These are phyloP conservation scores for Naganishia liquefaciens DNA, from an alignment of 1,284 basidiomycete species.

Conservation along the genomic window DNA sequence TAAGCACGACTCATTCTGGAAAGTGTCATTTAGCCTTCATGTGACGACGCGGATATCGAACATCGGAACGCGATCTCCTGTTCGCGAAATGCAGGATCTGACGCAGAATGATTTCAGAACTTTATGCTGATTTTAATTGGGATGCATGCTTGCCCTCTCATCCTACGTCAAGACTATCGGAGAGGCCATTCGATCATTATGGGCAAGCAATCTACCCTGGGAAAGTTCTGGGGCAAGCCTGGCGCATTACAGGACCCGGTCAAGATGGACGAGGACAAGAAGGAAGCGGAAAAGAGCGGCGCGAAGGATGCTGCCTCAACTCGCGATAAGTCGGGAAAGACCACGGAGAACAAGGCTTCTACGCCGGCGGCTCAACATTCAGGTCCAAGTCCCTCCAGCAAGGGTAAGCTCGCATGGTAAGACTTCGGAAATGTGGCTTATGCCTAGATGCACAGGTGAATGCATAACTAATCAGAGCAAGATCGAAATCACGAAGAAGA, in stretches of 20 bases:
- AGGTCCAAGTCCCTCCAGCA: background rate
- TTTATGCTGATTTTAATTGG: background rate
- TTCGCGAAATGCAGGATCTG: too few relatives aligned
- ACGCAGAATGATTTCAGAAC: background rate
- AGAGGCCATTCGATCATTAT: background rate
- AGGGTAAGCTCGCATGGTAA: too few relatives aligned
- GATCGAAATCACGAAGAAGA: conserved; percentile 54
- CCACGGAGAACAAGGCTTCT: background rate
- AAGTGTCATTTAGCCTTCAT: too few relatives aligned
- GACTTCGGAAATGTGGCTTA: too few relatives aligned
- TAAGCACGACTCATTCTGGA: too few relatives aligned
- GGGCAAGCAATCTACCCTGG: conserved; percentile 31
- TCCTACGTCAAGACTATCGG: too few relatives aligned
- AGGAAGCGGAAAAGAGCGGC: background rate
- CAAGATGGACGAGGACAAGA: conserved; percentile 19
- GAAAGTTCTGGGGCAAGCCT: conserved; percentile 31
- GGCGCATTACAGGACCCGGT: background rate
- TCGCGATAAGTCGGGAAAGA: background rate
- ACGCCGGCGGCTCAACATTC: background rate
- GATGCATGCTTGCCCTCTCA: too few relatives aligned
- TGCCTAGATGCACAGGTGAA: background rate
- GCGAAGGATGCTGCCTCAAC: background rate
- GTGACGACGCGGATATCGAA: too few relatives aligned
- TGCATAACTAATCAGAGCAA: conserved; percentile 11
- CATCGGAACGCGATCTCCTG: too few relatives aligned